Evolutionary conservation across 192 early-diverging fungal genomes (phyloP).

Genomic region (Podila verticillata): DNA sequence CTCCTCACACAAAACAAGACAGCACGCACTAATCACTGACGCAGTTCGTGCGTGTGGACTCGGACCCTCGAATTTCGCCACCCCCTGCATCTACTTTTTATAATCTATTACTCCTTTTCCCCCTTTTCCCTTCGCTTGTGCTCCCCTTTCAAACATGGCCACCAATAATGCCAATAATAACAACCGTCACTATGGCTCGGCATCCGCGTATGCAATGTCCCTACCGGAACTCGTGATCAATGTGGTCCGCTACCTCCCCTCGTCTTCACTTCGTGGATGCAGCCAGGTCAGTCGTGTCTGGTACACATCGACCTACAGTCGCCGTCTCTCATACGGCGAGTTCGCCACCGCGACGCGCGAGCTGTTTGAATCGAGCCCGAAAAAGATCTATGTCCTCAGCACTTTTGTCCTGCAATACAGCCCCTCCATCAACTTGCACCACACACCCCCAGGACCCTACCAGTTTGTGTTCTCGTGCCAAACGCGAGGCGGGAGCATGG

Average conservation of each 20-base stretch:
- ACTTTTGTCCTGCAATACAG: constrained; percentile 16
- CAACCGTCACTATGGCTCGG: neutral
- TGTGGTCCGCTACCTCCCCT: neutral
- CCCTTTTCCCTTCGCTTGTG: neutral
- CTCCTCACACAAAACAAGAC: too few relatives aligned
- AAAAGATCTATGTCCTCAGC: constrained; percentile 9
- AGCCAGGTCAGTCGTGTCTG: neutral
- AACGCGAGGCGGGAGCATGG: neutral
- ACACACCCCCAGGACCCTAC: neutral
- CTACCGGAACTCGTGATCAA: neutral
- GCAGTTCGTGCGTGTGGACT: too few relatives aligned
- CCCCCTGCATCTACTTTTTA: too few relatives aligned
- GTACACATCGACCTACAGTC: neutral
- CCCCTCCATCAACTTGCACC: neutral
- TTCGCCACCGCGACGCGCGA: neutral
- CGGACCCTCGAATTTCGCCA: too few relatives aligned
- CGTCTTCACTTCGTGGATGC: neutral
- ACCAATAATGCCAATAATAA: neutral
- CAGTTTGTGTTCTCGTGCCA: constrained; percentile 36
- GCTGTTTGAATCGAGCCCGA: neutral
- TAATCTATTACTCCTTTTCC: too few relatives aligned
- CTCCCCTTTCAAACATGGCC: neutral
- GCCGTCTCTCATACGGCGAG: neutral
- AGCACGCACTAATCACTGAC: too few relatives aligned
- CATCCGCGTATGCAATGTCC: neutral